Evolutionary conservation across 2,329 filamentous ascomycete genomes (phyloP).

Genomic region (Aspergillus alliaceus): DNA sequence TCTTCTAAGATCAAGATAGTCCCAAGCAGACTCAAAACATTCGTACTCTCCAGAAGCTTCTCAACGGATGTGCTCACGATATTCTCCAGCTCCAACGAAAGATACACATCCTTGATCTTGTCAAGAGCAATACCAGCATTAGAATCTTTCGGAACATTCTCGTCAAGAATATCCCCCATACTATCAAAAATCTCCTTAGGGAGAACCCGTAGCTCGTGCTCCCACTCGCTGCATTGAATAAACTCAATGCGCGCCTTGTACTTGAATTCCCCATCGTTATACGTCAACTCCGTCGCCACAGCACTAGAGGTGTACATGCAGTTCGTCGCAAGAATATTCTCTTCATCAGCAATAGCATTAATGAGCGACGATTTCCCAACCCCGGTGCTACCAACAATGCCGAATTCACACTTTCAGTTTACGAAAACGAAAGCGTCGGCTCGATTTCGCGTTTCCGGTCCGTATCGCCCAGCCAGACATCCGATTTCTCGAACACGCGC

Average conservation of each 20-base stretch:
- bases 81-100: conserved; percentile 40
- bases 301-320: conserved; percentile 64
- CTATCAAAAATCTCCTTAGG: conserved; percentile 50
- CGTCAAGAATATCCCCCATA: conserved; percentile 39
- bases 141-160: conserved; percentile 43
- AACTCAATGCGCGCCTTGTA: conserved; percentile 62
- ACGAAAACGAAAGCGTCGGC: not conserved
- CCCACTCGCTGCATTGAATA: conserved; percentile 54
- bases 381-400: conserved; percentile 62
- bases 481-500: not conserved
- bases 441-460: conserved; percentile 3
- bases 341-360: conserved; percentile 63
- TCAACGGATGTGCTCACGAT: conserved; percentile 38
- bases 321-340: conserved; percentile 56
- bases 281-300: conserved; percentile 61
- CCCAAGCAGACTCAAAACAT: conserved; percentile 49
- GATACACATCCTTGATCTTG: conserved; percentile 44
- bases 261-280: conserved; percentile 48
- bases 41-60: conserved; percentile 43
- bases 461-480: not conserved
- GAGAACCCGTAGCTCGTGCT: conserved; percentile 51
- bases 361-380: conserved; percentile 64
- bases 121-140: conserved; percentile 45
- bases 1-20: conserved; percentile 43
- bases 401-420: conserved; percentile 41